Evolutionary conservation across 768 basidiomycete species (phyloP), one percentile per base, ranked within the genome.

Genomic region (Termitomyces sp.): DNA sequence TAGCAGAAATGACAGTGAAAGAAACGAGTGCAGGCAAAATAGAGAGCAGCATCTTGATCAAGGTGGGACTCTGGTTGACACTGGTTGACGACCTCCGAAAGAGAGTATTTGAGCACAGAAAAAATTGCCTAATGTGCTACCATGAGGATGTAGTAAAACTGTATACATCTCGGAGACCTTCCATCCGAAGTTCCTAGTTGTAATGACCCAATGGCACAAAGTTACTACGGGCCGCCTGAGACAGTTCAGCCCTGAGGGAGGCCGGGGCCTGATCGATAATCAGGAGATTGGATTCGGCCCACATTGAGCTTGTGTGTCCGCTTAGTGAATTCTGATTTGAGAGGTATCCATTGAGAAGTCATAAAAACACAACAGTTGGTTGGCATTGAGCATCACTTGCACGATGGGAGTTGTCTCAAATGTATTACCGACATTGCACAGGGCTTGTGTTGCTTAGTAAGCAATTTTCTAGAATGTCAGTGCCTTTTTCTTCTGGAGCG

Each of bases 41-140:
- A 35, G 50, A 53, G 45, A 56, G 51, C 19, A 60, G 48, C 61
- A 60, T 62, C 40, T 41, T 45, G 47, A 26, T 24, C 7, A 40
- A 7, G 21, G 17, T 8, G 26, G 34, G 30, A 38, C 14, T 17
- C n/a, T 14, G 19, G 45, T 46, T 14, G 45, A 1, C 30, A 3
- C n/a, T 21, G n/a, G 22, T 19, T 5, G 46, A 22, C 32, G 22
- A n/a, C 32, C 32, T 6, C 3, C 14, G 9, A 11, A 37, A 37
- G 17, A 10, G 5, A 37, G 35, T 49, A 26, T 37, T 35, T 24
- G 34, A 44, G 43, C 15, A 14, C 46, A 9, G 11, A 10, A n/a
- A 28, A 28, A 28, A 28, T n/a, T n/a, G n/a, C n/a, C n/a, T n/a
- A n/a, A n/a, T n/a, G n/a, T n/a, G n/a, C n/a, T n/a, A 1, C 26